Base-by-base conservation (phyloP, 106 monocot genomes). In the Dendrobium catenatum region DNA sequence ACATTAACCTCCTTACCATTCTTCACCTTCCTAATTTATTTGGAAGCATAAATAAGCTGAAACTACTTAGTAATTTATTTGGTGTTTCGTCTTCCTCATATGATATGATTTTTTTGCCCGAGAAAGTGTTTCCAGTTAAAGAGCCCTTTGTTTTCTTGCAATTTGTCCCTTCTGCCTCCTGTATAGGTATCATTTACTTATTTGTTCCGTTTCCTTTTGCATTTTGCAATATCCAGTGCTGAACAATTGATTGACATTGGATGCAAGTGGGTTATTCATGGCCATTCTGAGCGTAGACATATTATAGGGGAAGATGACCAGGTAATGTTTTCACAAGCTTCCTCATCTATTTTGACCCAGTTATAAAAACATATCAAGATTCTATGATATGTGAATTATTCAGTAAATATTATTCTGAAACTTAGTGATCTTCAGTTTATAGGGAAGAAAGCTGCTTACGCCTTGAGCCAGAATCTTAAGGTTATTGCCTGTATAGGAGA, bases 361-460 rank as follows among this genome's bases (percentile, higher is more conserved):
- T 77, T 26, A 46, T 76, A 55, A 18, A 19, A 74, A 42, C 10
- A 54, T 68, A 68, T 44, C 61, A 68, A 20, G 10, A 59, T 78
- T 58, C 78, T 40, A 6, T 33, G 17, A 31, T 54, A 47, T 31
- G 18, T 18, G 1, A 51, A 77, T 31, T 42, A 5, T 83, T 51
- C 26, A 78, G 6, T 27, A 16, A 37, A 26, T 16, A 37, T 37
- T 46, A 46, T 83, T 73, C 55, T 16, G 43, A 27, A 42, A 26
- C 24, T 68, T 84, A 41, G 67, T 19, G 47, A 31, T 59, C 24
- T 90, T 77, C 88, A 98, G 98, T 98, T 98, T 74, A 98, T 93
- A 82, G 98, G 95, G 83, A 98, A 95, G 86, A 98, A 98, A 87
- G 94, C 98, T 87, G 93, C 98, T 49, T 98, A 95, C 88, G 98